Conservation (phyloP, 805 yeast species). For the Saccharomyces jurei region DNA sequence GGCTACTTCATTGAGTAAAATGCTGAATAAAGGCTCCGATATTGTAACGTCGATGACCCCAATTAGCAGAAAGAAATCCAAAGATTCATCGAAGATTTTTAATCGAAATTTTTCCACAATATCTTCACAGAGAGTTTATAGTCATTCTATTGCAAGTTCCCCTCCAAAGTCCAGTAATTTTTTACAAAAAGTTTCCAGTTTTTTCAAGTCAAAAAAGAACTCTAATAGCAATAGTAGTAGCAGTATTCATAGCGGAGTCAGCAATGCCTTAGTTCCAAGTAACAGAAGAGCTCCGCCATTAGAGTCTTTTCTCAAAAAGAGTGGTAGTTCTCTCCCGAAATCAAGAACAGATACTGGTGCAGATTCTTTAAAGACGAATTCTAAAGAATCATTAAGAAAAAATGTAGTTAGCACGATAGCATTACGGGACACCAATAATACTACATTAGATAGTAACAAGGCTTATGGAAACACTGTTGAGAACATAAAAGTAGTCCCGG, state of each 20-base stretch:
- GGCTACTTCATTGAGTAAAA: slow-evolving; percentile 9
- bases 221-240: slow-evolving; percentile 2
- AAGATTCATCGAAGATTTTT: not conserved
- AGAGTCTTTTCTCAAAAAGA: not conserved
- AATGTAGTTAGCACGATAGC: not conserved
- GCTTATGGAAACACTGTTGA: not conserved
- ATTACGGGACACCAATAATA: not conserved
- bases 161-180: slow-evolving; percentile 14
- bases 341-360: too few species aligned
- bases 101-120: not conserved
- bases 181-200: slow-evolving; percentile 28
- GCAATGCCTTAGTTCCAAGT: not conserved
- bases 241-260: not conserved
- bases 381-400: slow-evolving; percentile 4
- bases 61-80: not conserved
- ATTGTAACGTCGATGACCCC: slow-evolving; percentile 1
- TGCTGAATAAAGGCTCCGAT: slow-evolving; percentile 7
- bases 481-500: not conserved
- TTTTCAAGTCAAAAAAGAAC: slow-evolving; percentile 25
- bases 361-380: not conserved
- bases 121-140: not conserved
- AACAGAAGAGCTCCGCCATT: not conserved
- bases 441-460: not conserved
- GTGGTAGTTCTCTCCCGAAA: not conserved
- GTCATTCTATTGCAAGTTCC: not conserved